These are phyloP conservation scores for Fusarium tricinctum DNA, from an alignment of 2,329 filamentous ascomycete genomes.

Conservation along the genomic window DNA sequence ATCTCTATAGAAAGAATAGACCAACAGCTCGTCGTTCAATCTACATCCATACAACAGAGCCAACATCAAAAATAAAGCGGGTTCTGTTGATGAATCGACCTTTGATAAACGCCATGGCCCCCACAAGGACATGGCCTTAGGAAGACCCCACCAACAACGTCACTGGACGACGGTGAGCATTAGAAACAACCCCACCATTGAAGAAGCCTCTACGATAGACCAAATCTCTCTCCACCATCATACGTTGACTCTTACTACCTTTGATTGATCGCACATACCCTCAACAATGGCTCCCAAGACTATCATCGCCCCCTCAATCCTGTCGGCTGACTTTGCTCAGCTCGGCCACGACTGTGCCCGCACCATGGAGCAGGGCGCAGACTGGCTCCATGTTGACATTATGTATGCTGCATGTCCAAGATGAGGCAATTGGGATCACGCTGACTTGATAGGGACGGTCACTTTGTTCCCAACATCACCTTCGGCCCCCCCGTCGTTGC, in stretches of 20 bases:
- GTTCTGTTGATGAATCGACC: constrained; percentile 15
- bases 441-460: constrained; percentile 80
- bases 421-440: neutral
- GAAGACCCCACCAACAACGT: constrained; percentile 45
- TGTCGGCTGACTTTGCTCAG: constrained; percentile 94
- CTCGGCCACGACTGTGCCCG: constrained; percentile 87
- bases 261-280: constrained; percentile 16
- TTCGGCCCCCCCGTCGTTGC: constrained; percentile 96
- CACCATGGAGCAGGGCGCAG: constrained; percentile 88
- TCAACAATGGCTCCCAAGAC: constrained; percentile 84
- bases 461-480: constrained; percentile 98
- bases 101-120: constrained; percentile 7
- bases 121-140: constrained; percentile 9
- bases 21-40: neutral
- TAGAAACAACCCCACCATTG: constrained; percentile 35
- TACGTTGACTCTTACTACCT: constrained; percentile 23
- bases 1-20: neutral
- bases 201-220: constrained; percentile 15
- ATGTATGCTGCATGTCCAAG: constrained; percentile 63
- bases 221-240: constrained; percentile 41
- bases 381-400: constrained; percentile 97
- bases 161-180: constrained; percentile 28
- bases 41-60: constrained; percentile 1
- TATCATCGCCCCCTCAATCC: constrained; percentile 98
- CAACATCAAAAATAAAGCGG: constrained; percentile 15